These are phyloP conservation scores for Aspergillus aculeatinus DNA, from an alignment of 2,329 filamentous ascomycete species.

Conservation along the genomic window DNA sequence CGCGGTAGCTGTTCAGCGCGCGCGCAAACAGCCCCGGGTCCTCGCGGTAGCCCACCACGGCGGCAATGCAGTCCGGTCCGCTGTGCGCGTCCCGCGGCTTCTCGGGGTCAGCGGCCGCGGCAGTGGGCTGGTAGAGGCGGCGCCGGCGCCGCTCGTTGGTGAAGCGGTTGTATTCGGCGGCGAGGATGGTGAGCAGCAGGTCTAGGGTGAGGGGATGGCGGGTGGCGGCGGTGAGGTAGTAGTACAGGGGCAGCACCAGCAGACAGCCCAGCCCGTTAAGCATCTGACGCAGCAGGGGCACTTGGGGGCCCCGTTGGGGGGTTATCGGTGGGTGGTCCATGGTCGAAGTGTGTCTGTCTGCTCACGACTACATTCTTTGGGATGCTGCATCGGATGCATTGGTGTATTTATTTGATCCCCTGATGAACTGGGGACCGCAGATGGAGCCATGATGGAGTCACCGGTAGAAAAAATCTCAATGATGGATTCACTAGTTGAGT, in stretches of 20 bases:
- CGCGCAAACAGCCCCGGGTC: constrained; percentile 28
- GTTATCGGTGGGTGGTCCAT: not conserved
- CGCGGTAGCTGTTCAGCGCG: constrained; percentile 31
- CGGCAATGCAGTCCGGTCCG: constrained; percentile 26
- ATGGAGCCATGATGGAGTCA: not conserved
- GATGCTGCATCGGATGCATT: not conserved
- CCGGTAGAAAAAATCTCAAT: no score
- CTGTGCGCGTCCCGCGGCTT: constrained; percentile 13
- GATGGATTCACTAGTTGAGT: not conserved
- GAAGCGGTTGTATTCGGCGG: constrained; percentile 29
- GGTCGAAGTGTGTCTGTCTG: not conserved
- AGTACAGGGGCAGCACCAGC: constrained; percentile 24
- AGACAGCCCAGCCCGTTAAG: constrained; percentile 30
- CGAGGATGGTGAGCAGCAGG: constrained; percentile 28
- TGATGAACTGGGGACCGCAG: not conserved
- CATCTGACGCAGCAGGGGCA: constrained; percentile 23
- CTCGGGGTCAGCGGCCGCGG: constrained; percentile 11
- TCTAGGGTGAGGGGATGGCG: constrained; percentile 28
- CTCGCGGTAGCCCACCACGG: constrained; percentile 34
- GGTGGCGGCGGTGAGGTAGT: constrained; percentile 22
- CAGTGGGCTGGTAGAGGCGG: constrained; percentile 15
- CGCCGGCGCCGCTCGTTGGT: constrained; percentile 26
- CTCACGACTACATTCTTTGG: not conserved
- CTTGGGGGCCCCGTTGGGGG: constrained; percentile 17
- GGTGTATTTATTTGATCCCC: not conserved